A percentile compares a stretch with the other conserved stretches of the same genome.
Evolutionary conservation across 2,329 filamentous ascomycete genomes (phyloP).

Genomic region (Ophidiomyces ophidiicola): DNA sequence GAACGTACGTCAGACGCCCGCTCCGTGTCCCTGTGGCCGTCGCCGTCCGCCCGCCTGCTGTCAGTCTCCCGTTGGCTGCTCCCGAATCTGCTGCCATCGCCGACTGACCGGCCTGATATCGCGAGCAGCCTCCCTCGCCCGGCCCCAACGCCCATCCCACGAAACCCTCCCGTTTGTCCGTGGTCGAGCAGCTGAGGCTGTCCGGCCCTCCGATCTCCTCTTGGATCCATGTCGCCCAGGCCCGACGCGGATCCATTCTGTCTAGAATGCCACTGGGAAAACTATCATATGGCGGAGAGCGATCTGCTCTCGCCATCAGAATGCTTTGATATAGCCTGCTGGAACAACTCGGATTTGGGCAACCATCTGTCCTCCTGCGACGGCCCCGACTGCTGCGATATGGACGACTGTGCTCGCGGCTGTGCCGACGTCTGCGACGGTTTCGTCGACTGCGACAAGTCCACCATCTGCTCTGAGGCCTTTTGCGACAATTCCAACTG

Average conservation of each 20-base stretch:
- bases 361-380: conserved; percentile 22
- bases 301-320: conserved; percentile 19
- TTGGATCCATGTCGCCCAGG: conserved; percentile 11
- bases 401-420: conserved; percentile 27
- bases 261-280: conserved; percentile 33
- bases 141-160: neutral
- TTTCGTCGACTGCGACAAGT: conserved; percentile 31
- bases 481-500: conserved; percentile 22
- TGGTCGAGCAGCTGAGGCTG: too few relatives aligned
- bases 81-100: too few relatives aligned
- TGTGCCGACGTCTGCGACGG: conserved; percentile 33
- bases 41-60: too few relatives aligned
- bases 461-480: conserved; percentile 27
- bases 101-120: too few relatives aligned
- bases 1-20: too few relatives aligned
- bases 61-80: too few relatives aligned
- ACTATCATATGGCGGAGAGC: conserved; percentile 27
- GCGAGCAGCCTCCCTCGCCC: too few relatives aligned
- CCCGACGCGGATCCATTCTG: conserved; percentile 24
- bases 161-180: neutral
- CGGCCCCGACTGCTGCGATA: conserved; percentile 26
- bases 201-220: too few relatives aligned
- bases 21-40: too few relatives aligned
- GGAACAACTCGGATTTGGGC: conserved; percentile 23
- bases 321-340: conserved; percentile 18